Evolutionary conservation across 1,284 basidiomycete genomes (phyloP), one percentile per base, ranked within the genome.

Genomic region (Heliocybe sulcata): DNA sequence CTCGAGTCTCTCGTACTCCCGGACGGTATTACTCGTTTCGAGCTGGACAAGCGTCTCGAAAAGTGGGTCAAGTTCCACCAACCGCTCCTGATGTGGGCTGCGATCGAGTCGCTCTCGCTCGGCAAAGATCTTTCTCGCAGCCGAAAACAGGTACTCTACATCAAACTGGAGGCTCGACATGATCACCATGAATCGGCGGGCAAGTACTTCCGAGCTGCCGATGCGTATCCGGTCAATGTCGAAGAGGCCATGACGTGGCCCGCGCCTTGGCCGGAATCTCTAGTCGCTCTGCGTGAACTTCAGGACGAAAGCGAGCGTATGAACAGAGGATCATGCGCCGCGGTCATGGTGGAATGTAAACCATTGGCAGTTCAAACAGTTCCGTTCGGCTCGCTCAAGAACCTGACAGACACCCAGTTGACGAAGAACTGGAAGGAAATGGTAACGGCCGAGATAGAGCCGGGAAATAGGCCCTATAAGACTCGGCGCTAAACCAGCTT

Each of bases 21-120:
- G 33, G 63, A 63, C 58, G 61, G 62, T 54, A 54, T 65, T 51
- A 60, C 63, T 2, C 42, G 62, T 47, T 59, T 60, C 57, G 64
- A 65, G 57, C 61, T 67, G 50, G 64, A 67, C 58, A 58, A 64
- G 57, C 64, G 61, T 23, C 62, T 67, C 53, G 65, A 65, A 55
- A 63, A 62, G 53, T 66, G 64, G 65, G 64, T 65, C 51, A 55
- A 56, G 27, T 65, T 58, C 55, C 64, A 67, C 57, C 59, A 52
- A 53, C 42, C 58, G 33, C 60, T 61, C n/a, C 61, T 66, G 57
- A 66, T 65, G 61, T 58, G 53, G 31, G 61, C 64, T 9, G 60
- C 60, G 14, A 55, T 66, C 27, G 60, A 66, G 51, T 63, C 64
- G n/a, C 55, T 65, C 12, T 56, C 57, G 33, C 59, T 65, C 20